phyloP scores from a whole-genome alignment of 441 rosid genomes.

The Gossypium laxum region DNA sequence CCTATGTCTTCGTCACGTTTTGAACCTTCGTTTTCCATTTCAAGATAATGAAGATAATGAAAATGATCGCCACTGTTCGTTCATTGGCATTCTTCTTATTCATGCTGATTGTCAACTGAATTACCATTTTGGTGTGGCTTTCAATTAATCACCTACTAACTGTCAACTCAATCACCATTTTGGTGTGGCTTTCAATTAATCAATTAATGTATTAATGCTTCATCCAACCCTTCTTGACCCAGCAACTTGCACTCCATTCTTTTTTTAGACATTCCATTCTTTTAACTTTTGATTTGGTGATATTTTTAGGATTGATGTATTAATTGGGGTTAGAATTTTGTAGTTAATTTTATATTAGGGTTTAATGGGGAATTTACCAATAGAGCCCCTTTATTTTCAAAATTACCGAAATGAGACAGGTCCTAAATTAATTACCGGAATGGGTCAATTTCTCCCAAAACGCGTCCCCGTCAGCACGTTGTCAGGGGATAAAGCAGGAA shows the following conservation, averaged over 20 bases:
- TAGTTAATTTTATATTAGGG: too few relatives aligned
- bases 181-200: background rate
- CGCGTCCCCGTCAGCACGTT: too few relatives aligned
- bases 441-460: too few relatives aligned
- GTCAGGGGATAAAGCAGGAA: too few relatives aligned
- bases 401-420: too few relatives aligned
- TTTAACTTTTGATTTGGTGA: background rate
- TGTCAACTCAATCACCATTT: background rate
- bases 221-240: background rate
- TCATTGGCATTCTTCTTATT: background rate
- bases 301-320: background rate
- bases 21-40: background rate
- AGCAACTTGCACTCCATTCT: background rate
- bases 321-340: too few relatives aligned
- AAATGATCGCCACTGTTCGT: slow-evolving; percentile 1
- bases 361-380: too few relatives aligned
- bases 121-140: background rate
- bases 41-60: slow-evolving; percentile 5
- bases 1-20: slow-evolving; percentile 7
- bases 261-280: too few relatives aligned
- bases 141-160: background rate
- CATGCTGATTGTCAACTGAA: background rate
- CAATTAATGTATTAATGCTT: background rate
- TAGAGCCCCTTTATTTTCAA: too few relatives aligned
- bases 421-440: too few relatives aligned